Evolutionary conservation across 768 basidiomycete genomes (phyloP).

Genomic region (Pilatotrama ljubarskyi): DNA sequence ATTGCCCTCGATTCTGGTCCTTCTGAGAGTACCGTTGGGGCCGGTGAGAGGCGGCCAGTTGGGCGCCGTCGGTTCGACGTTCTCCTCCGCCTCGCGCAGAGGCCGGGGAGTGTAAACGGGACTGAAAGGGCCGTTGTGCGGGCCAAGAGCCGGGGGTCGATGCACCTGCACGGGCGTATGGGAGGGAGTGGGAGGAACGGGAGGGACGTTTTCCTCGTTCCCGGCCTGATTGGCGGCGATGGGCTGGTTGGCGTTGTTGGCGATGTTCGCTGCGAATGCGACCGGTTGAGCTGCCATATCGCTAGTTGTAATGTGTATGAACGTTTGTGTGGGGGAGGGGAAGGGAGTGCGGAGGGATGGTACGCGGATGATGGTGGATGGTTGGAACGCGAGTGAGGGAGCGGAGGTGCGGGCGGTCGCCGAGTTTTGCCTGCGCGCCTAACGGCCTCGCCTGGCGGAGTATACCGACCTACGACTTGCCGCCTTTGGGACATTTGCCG

Average conservation of each 20-base stretch:
- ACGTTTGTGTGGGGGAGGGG: neutral
- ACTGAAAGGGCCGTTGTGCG: neutral
- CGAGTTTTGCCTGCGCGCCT: conserved; percentile 4
- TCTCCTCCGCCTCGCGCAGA: too few relatives aligned
- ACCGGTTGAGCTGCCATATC: neutral
- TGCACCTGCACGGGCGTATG: neutral
- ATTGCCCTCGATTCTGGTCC: neutral
- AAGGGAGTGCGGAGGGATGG: neutral
- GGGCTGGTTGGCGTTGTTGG: neutral
- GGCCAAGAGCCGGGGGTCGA: neutral
- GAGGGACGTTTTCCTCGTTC: conserved; percentile 4
- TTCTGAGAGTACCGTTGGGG: neutral
- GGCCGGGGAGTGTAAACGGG: neutral
- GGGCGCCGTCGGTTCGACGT: too few relatives aligned
- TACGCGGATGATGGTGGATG: neutral
- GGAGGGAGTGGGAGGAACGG: neutral
- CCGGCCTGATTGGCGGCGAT: neutral
- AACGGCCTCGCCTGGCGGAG: neutral
- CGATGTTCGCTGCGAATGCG: neutral
- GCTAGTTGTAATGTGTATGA: neutral
- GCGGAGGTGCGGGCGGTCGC: neutral
- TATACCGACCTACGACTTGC: neutral
- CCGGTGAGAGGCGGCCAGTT: too few relatives aligned
- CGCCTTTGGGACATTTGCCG: neutral
- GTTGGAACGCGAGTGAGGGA: neutral